Percentiles rank a stretch among this genome's conserved stretches.
phyloP scores from a whole-genome alignment of 306 rosid species.

The Potentilla sterilis region DNA sequence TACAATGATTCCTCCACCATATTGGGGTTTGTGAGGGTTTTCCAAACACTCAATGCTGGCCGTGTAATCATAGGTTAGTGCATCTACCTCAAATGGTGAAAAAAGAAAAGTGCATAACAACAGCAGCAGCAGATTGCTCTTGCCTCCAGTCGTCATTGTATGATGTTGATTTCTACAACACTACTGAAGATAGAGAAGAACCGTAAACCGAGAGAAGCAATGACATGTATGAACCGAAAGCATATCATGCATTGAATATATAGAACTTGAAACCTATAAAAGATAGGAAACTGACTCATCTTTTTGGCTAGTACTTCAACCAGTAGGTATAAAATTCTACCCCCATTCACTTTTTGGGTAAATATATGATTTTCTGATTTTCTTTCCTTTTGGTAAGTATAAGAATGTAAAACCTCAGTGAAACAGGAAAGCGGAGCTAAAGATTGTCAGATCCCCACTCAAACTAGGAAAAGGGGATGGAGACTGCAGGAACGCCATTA shows the following conservation, averaged over 20 bases:
- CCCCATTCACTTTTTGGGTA: neutral
- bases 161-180: neutral
- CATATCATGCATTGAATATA: neutral
- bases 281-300: neutral
- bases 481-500: neutral
- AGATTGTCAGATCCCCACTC: neutral
- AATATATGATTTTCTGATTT: neutral
- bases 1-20: slow-evolving; percentile 67
- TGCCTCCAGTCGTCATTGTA: slow-evolving; percentile 19
- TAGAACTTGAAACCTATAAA: neutral
- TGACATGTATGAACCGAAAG: neutral
- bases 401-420: neutral
- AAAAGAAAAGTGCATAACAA: slow-evolving; percentile 17
- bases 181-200: neutral
- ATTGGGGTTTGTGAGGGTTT: slow-evolving; percentile 53
- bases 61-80: slow-evolving; percentile 56
- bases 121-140: slow-evolving; percentile 20
- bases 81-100: slow-evolving; percentile 43
- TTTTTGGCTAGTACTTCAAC: neutral
- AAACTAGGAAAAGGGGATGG: neutral
- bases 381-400: neutral
- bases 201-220: neutral
- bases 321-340: neutral
- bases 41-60: slow-evolving; percentile 55
- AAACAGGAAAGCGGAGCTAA: neutral